Evolutionary conservation across 257 asterid genomes (phyloP).

Genomic region (Petunia axillaris): DNA sequence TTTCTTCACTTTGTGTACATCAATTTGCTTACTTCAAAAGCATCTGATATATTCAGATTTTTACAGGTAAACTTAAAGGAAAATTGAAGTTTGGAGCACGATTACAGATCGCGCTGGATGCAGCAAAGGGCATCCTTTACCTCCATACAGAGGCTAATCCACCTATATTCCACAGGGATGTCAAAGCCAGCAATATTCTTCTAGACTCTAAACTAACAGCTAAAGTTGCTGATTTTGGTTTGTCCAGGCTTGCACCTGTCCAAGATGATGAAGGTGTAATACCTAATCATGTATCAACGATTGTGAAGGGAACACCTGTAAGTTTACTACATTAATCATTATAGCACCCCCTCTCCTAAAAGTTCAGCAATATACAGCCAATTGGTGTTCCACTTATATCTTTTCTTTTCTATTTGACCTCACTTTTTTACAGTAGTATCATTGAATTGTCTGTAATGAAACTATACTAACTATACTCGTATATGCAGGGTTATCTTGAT

Average conservation of each 20-base stretch:
- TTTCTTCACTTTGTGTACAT: background rate
- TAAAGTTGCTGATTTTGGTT: conserved; percentile 93
- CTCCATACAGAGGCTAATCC: conserved; percentile 96
- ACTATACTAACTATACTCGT: conserved; percentile 9
- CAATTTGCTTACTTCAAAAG: background rate
- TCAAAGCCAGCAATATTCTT: conserved; percentile 86
- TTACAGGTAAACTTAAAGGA: conserved; percentile 52
- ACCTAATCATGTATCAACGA: conserved; percentile 65
- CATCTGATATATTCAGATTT: background rate
- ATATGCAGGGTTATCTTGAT: conserved; percentile 83
- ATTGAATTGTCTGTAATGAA: background rate
- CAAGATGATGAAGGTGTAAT: conserved; percentile 55
- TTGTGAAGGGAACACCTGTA: conserved; percentile 94
- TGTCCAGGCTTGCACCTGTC: conserved; percentile 84
- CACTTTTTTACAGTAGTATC: background rate
- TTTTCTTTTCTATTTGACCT: background rate
- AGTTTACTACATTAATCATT: conserved; percentile 22
- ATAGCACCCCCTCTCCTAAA: no score
- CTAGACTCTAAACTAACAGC: conserved; percentile 74
- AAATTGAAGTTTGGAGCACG: conserved; percentile 62
- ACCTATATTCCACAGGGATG: conserved; percentile 90
- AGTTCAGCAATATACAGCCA: no score
- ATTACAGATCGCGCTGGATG: conserved; percentile 64
- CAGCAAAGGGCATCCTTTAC: conserved; percentile 83
- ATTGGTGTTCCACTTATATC: no score